phyloP scores from a whole-genome alignment of 169 alveolate species.

The Ichthyophthirius multifiliis region DNA sequence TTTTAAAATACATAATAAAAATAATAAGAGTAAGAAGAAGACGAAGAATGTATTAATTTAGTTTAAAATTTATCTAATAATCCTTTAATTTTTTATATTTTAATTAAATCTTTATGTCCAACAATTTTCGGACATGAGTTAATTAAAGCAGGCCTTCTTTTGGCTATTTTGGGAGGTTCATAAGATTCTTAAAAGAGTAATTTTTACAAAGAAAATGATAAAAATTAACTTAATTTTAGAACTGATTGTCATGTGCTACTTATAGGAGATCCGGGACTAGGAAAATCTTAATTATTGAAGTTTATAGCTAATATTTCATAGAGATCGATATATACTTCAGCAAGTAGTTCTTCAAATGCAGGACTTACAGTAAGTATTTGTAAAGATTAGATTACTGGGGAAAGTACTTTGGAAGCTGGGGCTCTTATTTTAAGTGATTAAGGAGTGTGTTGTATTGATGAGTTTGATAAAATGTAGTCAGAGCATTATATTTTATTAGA shows the following conservation, averaged over 20 bases:
- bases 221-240: conserved; percentile 43
- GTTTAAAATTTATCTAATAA: background rate
- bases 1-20: background rate
- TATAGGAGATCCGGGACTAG: conserved; percentile 94
- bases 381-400: conserved; percentile 50
- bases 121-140: conserved; percentile 76
- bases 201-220: too few relatives aligned
- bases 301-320: conserved; percentile 57
- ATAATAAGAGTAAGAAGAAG: conserved; percentile 17
- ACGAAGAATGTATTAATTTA: background rate
- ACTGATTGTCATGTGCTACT: conserved; percentile 83
- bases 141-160: conserved; percentile 73
- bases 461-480: conserved; percentile 70
- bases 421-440: conserved; percentile 69
- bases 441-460: conserved; percentile 79
- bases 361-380: conserved; percentile 67
- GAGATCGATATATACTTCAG: conserved; percentile 64
- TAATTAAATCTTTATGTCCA: conserved; percentile 49
- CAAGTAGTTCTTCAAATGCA: conserved; percentile 63
- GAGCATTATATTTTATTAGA: conserved; percentile 60
- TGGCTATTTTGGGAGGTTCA: conserved; percentile 71
- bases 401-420: conserved; percentile 67
- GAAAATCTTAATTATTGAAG: conserved; percentile 69
- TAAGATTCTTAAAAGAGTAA: background rate
- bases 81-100: background rate